These are phyloP conservation scores for Deuterostichococcus epilithicus DNA, from an alignment of 139 green algal species.

Conservation along the genomic window DNA sequence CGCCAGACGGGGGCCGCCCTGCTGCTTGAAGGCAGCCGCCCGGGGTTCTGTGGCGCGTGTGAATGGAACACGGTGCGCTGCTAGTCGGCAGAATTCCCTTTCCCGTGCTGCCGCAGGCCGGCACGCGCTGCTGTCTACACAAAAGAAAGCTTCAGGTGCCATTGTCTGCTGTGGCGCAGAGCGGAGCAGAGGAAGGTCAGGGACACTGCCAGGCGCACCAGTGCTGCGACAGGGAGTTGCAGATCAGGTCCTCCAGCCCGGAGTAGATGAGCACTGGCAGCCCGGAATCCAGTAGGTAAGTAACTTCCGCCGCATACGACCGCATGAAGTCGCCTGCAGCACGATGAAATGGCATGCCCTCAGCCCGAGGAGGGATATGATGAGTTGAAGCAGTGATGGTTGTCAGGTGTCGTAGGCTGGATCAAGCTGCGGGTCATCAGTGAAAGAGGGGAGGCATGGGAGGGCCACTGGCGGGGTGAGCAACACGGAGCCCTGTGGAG, in stretches of 20 bases:
- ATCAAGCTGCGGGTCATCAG: background rate
- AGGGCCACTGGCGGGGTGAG: background rate
- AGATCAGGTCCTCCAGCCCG: conserved; percentile 75
- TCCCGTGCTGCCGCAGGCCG: background rate
- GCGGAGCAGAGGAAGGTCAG: background rate
- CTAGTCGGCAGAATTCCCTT: background rate
- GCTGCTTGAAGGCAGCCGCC: background rate
- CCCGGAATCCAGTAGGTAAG: conserved; percentile 65
- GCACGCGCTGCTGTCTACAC: background rate
- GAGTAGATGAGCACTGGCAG: conserved; percentile 80
- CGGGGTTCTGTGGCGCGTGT: background rate
- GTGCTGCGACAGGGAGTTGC: conserved; percentile 62
- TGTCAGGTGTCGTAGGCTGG: background rate
- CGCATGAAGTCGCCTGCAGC: conserved; percentile 51
- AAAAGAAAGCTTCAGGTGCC: background rate
- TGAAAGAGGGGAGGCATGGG: background rate
- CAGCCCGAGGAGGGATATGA: background rate
- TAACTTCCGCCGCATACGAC: conserved; percentile 54
- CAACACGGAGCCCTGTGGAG: background rate
- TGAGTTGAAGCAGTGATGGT: background rate
- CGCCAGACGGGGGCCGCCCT: background rate
- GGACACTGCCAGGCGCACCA: conserved; percentile 15
- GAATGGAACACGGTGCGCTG: background rate
- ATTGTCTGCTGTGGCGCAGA: background rate
- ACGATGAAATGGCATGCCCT: background rate